Conservation (phyloP, 148 eudicot species). For the Chenopodium formosanum region DNA sequence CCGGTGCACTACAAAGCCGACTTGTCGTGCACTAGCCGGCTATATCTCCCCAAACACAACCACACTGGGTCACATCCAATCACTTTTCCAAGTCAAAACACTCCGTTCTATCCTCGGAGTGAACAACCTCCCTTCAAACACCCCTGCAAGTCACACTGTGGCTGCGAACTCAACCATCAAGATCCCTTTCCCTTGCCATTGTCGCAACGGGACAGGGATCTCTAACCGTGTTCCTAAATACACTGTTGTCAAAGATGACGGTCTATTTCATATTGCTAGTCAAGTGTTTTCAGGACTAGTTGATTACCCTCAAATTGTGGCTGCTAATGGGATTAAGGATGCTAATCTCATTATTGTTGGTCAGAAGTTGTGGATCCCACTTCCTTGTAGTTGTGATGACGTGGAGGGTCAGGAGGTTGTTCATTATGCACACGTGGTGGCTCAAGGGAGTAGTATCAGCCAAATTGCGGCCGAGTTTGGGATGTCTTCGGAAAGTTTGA, state of each 20-base stretch:
- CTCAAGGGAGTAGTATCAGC: conserved; percentile 34
- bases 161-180: conserved; percentile 31
- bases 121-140: conserved; percentile 53
- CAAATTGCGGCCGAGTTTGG: conserved; percentile 56
- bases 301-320: conserved; percentile 45
- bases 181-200: conserved; percentile 69
- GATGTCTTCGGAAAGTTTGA: conserved; percentile 33
- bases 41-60: conserved; percentile 66
- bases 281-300: conserved; percentile 53
- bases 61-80: conserved; percentile 41
- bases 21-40: conserved; percentile 54
- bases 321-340: conserved; percentile 45
- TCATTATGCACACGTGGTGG: conserved; percentile 69
- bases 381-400: conserved; percentile 93
- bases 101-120: conserved; percentile 53
- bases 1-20: conserved; percentile 44
- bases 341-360: conserved; percentile 35
- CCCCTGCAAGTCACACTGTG: conserved; percentile 30
- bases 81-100: conserved; percentile 50
- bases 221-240: conserved; percentile 51
- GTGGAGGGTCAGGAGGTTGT: conserved; percentile 59
- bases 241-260: conserved; percentile 50
- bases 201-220: conserved; percentile 52
- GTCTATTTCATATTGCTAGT: conserved; percentile 47
- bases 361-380: conserved; percentile 65